A percentile compares a stretch with the other conserved stretches of the same genome.
phyloP scores from a whole-genome alignment of 2,329 filamentous ascomycete species.

The Alternaria tenuissima region DNA sequence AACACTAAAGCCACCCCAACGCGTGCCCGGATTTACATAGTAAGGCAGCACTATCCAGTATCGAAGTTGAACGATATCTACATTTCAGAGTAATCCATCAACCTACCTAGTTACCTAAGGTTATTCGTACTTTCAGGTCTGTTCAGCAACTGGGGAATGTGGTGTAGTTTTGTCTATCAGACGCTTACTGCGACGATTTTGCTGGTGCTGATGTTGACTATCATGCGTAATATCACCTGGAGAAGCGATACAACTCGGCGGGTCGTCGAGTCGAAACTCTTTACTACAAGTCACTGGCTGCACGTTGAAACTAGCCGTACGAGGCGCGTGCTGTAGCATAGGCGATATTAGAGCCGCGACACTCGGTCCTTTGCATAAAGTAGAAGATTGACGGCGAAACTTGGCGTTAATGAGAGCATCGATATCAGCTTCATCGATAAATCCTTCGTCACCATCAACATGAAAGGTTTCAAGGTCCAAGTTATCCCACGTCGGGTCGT shows the following conservation, averaged over 20 bases:
- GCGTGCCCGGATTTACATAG: too few species aligned
- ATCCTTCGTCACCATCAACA: background rate
- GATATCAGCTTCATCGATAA: background rate
- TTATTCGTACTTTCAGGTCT: too few species aligned
- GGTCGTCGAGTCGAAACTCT: conserved; percentile 23
- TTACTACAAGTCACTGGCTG: conserved; percentile 28
- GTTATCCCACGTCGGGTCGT: background rate
- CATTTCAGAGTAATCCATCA: too few species aligned
- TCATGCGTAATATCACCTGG: background rate
- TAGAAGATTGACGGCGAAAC: conserved; percentile 17
- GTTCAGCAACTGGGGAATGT: too few species aligned
- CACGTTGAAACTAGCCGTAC: conserved; percentile 23
- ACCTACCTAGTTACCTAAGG: too few species aligned
- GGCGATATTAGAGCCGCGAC: conserved; percentile 7
- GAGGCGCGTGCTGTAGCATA: background rate
- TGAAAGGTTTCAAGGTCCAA: background rate
- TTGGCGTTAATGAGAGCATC: conserved; percentile 3
- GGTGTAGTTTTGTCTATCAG: too few species aligned
- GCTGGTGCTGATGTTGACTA: background rate
- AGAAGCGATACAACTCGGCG: conserved; percentile 16
- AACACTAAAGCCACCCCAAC: too few species aligned
- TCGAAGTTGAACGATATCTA: too few species aligned
- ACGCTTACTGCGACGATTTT: background rate
- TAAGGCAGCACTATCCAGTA: too few species aligned
- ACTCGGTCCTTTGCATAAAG: conserved; percentile 12